These are phyloP conservation scores for Myriosclerotinia curreyana DNA, from an alignment of 2,329 filamentous ascomycete species.

Conservation along the genomic window DNA sequence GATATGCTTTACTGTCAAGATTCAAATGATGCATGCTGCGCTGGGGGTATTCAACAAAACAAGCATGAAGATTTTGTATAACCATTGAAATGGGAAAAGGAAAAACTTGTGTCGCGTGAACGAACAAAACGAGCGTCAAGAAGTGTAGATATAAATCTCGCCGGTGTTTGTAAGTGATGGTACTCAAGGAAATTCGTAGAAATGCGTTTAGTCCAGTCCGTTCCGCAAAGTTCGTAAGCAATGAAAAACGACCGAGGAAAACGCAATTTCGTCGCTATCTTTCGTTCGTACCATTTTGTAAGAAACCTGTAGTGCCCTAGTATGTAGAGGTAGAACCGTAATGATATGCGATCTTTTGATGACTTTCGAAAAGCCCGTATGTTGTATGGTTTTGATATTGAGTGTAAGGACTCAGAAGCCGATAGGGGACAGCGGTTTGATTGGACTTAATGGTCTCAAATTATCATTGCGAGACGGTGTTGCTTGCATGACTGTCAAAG, in stretches of 20 bases:
- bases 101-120: slow-evolving; percentile 19
- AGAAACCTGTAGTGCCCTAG: background rate
- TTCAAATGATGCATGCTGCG: slow-evolving; percentile 22
- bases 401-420: slow-evolving; percentile 44
- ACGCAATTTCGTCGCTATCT: slow-evolving; percentile 9
- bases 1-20: slow-evolving; percentile 21
- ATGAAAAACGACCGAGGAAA: slow-evolving; percentile 17
- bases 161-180: slow-evolving; percentile 3
- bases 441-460: slow-evolving; percentile 56
- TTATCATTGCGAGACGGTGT: slow-evolving; percentile 31
- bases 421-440: slow-evolving; percentile 63
- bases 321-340: slow-evolving; percentile 12
- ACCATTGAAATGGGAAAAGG: slow-evolving; percentile 12
- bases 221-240: slow-evolving; percentile 16
- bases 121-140: slow-evolving; percentile 14
- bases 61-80: slow-evolving; percentile 20
- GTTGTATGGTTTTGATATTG: background rate
- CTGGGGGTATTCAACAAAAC: slow-evolving; percentile 24
- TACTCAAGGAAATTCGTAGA: slow-evolving; percentile 21
- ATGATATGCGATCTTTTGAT: slow-evolving; percentile 7
- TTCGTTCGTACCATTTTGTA: slow-evolving; percentile 9
- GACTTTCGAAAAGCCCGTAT: background rate
- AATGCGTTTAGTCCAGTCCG: slow-evolving; percentile 17
- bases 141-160: slow-evolving; percentile 13
- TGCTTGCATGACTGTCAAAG: slow-evolving; percentile 31